Conservation (phyloP, 2,329 filamentous ascomycete genomes). For the Diaporthe citri region DNA sequence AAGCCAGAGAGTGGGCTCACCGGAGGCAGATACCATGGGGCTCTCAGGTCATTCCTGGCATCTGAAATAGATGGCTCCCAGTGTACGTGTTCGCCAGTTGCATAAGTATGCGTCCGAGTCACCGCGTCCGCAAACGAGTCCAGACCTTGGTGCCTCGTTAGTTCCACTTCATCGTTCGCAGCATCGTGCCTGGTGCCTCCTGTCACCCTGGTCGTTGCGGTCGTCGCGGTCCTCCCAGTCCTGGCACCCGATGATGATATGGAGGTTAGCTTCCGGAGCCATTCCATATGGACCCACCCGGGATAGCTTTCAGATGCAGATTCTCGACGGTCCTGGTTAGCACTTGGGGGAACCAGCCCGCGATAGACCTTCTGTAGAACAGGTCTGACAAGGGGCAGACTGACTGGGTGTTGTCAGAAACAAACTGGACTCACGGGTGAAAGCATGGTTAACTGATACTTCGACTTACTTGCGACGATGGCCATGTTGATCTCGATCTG, state of each 20-base stretch:
- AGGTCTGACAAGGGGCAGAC: constrained; percentile 14
- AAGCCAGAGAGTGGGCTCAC: constrained; percentile 3
- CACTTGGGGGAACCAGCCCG: background rate
- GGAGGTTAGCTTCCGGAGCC: constrained; percentile 21
- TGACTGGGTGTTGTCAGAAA: background rate
- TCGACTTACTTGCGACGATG: constrained; percentile 14
- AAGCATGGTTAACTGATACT: too few relatives aligned
- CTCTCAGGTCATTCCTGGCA: background rate
- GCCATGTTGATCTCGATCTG: constrained; percentile 31
- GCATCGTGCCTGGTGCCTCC: background rate
- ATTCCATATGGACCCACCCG: constrained; percentile 26
- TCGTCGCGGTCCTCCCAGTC: background rate
- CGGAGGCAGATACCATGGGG: background rate
- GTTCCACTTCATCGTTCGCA: background rate
- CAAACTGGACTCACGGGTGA: too few relatives aligned
- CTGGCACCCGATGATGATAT: background rate
- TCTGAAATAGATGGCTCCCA: background rate
- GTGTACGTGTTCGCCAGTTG: background rate
- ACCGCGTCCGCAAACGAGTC: background rate
- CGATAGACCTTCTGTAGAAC: constrained; percentile 10
- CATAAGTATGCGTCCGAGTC: constrained; percentile 2
- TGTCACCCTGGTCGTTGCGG: background rate
- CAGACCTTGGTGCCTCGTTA: background rate
- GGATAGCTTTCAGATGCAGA: background rate
- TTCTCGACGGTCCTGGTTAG: background rate